Conservation (phyloP, 169 alveolate genomes). For the Eimeria acervulina region DNA sequence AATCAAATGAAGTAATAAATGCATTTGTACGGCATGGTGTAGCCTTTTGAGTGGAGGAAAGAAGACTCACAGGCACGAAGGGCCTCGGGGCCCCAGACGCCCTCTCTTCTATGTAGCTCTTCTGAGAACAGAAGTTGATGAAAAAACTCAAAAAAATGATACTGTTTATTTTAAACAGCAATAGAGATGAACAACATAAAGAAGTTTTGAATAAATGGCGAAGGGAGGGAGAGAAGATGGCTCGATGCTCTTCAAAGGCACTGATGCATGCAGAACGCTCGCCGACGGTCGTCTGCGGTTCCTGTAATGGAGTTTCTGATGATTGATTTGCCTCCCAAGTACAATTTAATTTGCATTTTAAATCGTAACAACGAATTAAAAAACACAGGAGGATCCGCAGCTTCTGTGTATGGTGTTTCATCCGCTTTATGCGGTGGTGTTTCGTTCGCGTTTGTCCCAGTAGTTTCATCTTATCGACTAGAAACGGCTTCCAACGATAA, state of each 20-base stretch:
- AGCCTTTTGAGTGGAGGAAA: neutral
- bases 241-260: neutral
- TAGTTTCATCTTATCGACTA: neutral
- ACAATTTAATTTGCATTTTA: neutral
- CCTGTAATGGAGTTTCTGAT: neutral
- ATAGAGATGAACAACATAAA: too few relatives aligned
- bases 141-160: neutral
- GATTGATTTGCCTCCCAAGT: neutral
- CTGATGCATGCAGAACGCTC: neutral
- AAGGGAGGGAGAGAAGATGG: neutral
- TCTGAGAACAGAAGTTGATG: neutral
- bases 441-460: neutral
- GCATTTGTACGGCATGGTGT: neutral
- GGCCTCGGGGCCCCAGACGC: neutral
- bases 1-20: too few relatives aligned
- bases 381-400: neutral
- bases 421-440: neutral
- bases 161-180: too few relatives aligned
- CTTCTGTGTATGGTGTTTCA: neutral
- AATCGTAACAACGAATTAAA: too few relatives aligned
- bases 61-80: neutral
- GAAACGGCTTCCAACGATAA: neutral
- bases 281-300: neutral
- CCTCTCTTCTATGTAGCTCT: neutral
- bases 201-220: neutral